Evolutionary conservation across 805 yeast species (phyloP), one percentile per base, ranked within the genome.

Genomic region (Lachancea nothofagi): DNA sequence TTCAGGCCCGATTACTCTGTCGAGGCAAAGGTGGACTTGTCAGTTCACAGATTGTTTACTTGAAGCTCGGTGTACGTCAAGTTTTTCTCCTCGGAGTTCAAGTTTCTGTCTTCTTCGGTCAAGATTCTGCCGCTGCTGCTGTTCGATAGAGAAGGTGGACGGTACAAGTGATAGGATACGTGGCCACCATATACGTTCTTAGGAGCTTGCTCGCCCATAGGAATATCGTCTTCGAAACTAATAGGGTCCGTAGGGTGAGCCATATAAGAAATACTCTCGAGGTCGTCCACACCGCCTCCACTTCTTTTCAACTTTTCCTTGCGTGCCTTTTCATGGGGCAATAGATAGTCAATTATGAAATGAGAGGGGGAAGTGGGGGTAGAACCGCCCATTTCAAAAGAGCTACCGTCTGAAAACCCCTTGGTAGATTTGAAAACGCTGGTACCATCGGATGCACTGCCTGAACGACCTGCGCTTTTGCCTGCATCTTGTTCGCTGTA

Each of bases 311-410:
- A 5, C 27, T 21, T 35, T 13, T 24, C 40, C 18, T 29, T 38
- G 26, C 38, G 29, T 5, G 36, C 29, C 6, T 38, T 42, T 19
- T 46, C 53, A 15, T 43, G 33, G 8, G 58, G 54, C 17, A 49
- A 36, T 15, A 45, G 41, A 30, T 56, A 55, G 36, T 57, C 61
- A 10, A 57, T 51, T 19, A 43, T 45, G 22, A 54, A 42, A 23
- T 50, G 41, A 9, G 50, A 38, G 13, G 47, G 45, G 8, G 53
- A 46, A 12, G 27, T 13, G 13, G 43, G 43, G 7, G 30, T 29
- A 5, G 38, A 21, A 23, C 13, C 24, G 2, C 28, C 28, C n/a
- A 29, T 18, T 9, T 40, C 30, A 12, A 24, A 32, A n/a, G 27
- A 30, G 18, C 22, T 17, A 9, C 31, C 38, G 12, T 34, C 35